A percentile compares a stretch with the other conserved stretches of the same genome.
Conservation (phyloP, 2,329 filamentous ascomycete species). For the Ceratocystis variospora region DNA sequence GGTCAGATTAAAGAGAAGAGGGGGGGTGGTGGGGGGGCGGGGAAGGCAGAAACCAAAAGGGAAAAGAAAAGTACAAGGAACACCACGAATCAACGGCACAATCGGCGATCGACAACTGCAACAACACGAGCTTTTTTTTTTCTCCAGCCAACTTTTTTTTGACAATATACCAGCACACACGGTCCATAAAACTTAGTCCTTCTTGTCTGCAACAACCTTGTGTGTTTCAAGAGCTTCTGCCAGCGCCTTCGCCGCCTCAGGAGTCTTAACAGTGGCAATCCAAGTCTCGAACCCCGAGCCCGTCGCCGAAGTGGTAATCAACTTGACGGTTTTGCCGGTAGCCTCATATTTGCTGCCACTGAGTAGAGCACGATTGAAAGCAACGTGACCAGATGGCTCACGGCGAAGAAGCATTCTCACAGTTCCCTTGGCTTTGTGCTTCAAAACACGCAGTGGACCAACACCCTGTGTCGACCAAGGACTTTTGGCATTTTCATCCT, state of each 20-base stretch:
- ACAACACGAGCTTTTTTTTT: not conserved
- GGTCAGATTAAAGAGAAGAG: too few relatives aligned
- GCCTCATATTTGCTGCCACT: constrained; percentile 48
- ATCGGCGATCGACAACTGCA: not conserved
- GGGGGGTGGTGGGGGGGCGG: too few relatives aligned
- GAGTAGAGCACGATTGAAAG: constrained; percentile 56
- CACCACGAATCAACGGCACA: constrained; percentile 5
- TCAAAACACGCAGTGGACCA: constrained; percentile 57
- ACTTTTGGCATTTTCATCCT: constrained; percentile 33
- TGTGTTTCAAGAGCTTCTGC: constrained; percentile 38
- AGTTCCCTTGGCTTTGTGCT: constrained; percentile 54
- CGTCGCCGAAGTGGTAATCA: constrained; percentile 43
- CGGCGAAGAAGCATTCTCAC: constrained; percentile 57
- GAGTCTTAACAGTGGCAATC: constrained; percentile 57
- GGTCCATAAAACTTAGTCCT: constrained; percentile 20
- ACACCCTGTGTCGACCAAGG: constrained; percentile 58
- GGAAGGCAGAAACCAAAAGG: too few relatives aligned
- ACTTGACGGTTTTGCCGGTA: constrained; percentile 46
- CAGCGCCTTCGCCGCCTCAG: constrained; percentile 41
- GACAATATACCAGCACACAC: not conserved
- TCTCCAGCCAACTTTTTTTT: not conserved
- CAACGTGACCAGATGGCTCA: constrained; percentile 60
- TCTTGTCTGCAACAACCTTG: constrained; percentile 43
- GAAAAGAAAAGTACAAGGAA: not conserved
- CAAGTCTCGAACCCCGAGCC: constrained; percentile 52